These are phyloP conservation scores for Apophysomyces elegans DNA, from an alignment of 371 early-diverging fungal genomes.

Conservation along the genomic window DNA sequence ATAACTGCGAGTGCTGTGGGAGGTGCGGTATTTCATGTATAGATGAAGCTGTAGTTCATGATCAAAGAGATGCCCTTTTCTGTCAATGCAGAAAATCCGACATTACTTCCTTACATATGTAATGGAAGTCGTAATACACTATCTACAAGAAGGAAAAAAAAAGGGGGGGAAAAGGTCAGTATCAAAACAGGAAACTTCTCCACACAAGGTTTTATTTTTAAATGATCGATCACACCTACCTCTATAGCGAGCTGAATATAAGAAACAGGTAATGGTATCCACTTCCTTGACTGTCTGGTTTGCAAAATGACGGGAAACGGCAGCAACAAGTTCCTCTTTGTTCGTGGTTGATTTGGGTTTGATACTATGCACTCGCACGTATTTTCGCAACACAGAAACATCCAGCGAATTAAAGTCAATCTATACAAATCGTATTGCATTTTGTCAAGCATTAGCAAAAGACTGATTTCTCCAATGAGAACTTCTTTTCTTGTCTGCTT, in stretches of 20 bases:
- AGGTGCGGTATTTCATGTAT: too few species aligned
- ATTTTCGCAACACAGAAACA: slow-evolving; percentile 45
- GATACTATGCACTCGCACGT: slow-evolving; percentile 49
- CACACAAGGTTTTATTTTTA: too few species aligned
- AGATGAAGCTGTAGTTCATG: too few species aligned
- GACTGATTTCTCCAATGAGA: too few species aligned
- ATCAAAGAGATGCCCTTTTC: too few species aligned
- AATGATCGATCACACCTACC: slow-evolving; percentile 24
- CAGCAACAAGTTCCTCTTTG: slow-evolving; percentile 52
- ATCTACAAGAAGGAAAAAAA: too few species aligned
- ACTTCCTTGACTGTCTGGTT: slow-evolving; percentile 53
- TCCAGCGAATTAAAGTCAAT: slow-evolving; percentile 53
- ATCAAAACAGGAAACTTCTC: too few species aligned
- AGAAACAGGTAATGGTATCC: slow-evolving; percentile 53
- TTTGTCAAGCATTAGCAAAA: neutral
- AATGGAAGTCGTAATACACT: too few species aligned
- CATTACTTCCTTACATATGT: too few species aligned
- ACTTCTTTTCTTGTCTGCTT: neutral
- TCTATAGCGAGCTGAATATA: slow-evolving; percentile 53
- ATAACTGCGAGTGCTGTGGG: too few species aligned
- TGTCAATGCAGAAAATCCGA: too few species aligned
- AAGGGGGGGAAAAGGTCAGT: too few species aligned
- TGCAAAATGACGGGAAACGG: slow-evolving; percentile 55
- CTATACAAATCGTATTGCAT: slow-evolving; percentile 16
- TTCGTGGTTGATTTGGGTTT: slow-evolving; percentile 31